Conservation (phyloP, 2,329 filamentous ascomycete genomes). For the Fusarium coicis region DNA sequence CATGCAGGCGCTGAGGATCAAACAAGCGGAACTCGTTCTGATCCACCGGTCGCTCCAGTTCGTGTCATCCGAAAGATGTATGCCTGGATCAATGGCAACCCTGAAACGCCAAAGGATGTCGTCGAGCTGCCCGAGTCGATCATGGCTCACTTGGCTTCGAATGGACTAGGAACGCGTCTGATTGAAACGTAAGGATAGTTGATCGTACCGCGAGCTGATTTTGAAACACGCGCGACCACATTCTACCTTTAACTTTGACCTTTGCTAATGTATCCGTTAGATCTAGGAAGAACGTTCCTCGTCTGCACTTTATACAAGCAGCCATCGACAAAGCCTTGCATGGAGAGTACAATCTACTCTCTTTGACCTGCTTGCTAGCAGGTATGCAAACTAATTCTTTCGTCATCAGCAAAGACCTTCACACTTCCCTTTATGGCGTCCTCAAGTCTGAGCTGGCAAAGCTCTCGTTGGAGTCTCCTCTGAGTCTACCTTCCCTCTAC, state of each 20-base stretch:
- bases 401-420: not conserved
- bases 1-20: not conserved
- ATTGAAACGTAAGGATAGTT: too few species aligned
- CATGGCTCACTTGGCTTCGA: not conserved
- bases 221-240: too few species aligned
- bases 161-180: accelerated
- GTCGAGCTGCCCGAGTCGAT: not conserved
- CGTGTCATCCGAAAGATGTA: not conserved
- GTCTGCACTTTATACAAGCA: not conserved
- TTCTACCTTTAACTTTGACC: too few species aligned
- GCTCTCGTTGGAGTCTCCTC: not conserved
- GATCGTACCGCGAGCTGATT: too few species aligned
- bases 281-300: not conserved
- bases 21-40: accelerated
- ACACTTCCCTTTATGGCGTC: not conserved
- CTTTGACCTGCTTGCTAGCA: not conserved
- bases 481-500: not conserved
- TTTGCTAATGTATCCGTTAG: not conserved
- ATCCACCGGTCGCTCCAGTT: not conserved
- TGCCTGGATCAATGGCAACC: not conserved
- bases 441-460: not conserved
- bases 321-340: accelerated
- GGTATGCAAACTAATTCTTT: not conserved
- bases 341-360: not conserved
- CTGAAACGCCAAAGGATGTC: not conserved